Percentiles rank a stretch among this genome's conserved stretches.
Evolutionary conservation across 495 filamentous ascomycete species (phyloP).

Genomic region (Durotheca rogersii): DNA sequence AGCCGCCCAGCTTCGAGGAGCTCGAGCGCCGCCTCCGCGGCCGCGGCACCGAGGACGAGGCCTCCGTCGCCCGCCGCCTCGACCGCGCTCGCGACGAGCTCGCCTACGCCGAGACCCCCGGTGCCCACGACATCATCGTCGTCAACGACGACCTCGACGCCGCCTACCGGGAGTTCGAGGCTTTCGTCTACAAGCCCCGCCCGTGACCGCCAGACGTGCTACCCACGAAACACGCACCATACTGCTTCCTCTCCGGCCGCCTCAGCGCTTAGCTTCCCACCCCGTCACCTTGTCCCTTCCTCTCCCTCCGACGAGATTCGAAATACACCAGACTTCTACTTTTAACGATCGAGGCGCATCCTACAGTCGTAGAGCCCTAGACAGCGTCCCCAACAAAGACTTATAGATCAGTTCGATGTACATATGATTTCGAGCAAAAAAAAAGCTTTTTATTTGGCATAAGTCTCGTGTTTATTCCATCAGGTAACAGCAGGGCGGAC

Average conservation of each 20-base stretch:
- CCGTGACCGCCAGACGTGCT: conserved; percentile 20
- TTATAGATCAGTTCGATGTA: no score
- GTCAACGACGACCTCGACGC: conserved; percentile 87
- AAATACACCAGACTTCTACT: no score
- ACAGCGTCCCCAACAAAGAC: no score
- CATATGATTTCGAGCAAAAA: no score
- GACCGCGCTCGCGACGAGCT: conserved; percentile 80
- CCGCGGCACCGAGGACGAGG: conserved; percentile 83
- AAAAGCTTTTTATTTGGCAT: no score
- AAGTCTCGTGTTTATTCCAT: conserved; percentile 45
- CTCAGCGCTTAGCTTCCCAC: no score
- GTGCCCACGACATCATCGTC: conserved; percentile 80
- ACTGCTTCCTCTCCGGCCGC: no score
- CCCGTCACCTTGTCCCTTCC: no score
- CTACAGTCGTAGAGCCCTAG: no score
- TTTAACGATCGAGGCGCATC: no score
- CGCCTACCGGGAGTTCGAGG: conserved; percentile 76
- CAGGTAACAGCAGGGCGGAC: conserved; percentile 51
- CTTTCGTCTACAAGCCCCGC: conserved; percentile 54
- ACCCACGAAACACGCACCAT: background rate
- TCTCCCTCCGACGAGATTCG: no score
- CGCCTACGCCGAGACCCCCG: conserved; percentile 69
- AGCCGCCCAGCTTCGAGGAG: conserved; percentile 72
- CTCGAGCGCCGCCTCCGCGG: conserved; percentile 76
- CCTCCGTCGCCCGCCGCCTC: conserved; percentile 70